Evolutionary conservation across 805 yeast genomes (phyloP), one percentile per base, ranked within the genome.

Genomic region (Ogataea minuta): DNA sequence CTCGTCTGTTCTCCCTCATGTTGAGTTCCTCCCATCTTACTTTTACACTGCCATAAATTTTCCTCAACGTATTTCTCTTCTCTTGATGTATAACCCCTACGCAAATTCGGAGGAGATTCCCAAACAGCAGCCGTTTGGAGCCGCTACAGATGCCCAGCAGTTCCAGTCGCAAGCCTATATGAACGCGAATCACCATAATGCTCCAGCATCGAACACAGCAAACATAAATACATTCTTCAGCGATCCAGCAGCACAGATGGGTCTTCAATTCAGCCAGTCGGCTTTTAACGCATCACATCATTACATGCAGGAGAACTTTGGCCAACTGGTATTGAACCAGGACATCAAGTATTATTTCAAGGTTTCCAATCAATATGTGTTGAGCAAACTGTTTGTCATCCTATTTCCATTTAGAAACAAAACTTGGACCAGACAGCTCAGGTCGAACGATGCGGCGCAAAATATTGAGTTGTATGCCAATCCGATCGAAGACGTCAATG

Each of bases 281-380:
- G 96, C 97, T 1, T 75, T 93, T 43, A 76, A 77, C 48, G 84
- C 87, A 21, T 87, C 93, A 16, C 86, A 85, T 51, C 82, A 81
- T 46, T 85, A 84, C 62, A 62, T 88, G 59, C 85, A 85, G 50
- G 81, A 81, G 45, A 87, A 84, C 62, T 72, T 81, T 49, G 75
- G 75, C 15, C 67, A 67, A 28, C 66, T 72, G 49, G 71, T 76
- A 20, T 68, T 72, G 3, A 66, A 67, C 16, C 70, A 72, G 38
- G 81, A 84, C 39, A 64, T 93, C 51, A 81, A 88, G 49, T 85
- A 81, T 65, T 90, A 90, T 63, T 95, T 93, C 71, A 87, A 86
- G 63, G 96, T 93, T 13, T 83, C 95, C 32, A 95, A 91, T 60
- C 68, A 79, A 4, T 95, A 91, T 56, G 99, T 93, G 10, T 57